Conservation (phyloP, 2,329 filamentous ascomycete genomes). For the Atkinsonella hypoxylon region DNA sequence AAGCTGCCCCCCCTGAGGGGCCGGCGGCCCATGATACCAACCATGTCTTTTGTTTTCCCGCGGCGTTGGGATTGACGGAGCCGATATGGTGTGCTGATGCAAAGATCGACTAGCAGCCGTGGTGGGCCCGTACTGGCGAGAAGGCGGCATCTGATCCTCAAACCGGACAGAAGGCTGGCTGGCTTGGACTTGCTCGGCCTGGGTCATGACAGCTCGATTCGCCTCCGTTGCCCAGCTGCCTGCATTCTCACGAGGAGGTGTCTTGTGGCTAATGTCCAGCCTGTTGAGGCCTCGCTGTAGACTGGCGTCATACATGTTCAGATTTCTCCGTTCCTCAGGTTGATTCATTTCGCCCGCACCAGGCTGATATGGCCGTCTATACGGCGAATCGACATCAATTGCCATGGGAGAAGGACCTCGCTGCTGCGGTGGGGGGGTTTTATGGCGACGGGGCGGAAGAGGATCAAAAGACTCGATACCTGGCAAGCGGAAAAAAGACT, state of each 20-base stretch:
- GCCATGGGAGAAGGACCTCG: conserved; percentile 67
- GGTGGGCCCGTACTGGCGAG: conserved; percentile 19
- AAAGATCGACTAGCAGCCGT: conserved; percentile 20
- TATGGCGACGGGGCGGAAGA: conserved; percentile 45
- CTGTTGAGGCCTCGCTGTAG: conserved; percentile 55
- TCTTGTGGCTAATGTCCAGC: conserved; percentile 48
- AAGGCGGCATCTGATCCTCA: conserved; percentile 32
- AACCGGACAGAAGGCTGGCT: conserved; percentile 41
- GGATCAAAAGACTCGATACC: conserved; percentile 90
- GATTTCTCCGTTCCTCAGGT: conserved; percentile 35
- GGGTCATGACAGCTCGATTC: conserved; percentile 41
- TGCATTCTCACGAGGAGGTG: conserved; percentile 39
- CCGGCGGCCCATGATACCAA: conserved; percentile 53
- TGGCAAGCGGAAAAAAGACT: conserved; percentile 58
- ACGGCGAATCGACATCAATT: conserved; percentile 42
- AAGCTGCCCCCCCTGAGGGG: conserved; percentile 21
- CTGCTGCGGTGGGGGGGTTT: conserved; percentile 51
- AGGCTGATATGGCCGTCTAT: conserved; percentile 19
- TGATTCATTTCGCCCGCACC: conserved; percentile 18
- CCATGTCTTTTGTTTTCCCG: conserved; percentile 54
- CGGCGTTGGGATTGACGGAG: conserved; percentile 41
- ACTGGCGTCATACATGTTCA: conserved; percentile 51
- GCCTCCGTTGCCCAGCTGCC: conserved; percentile 45
- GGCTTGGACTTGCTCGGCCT: conserved; percentile 37
- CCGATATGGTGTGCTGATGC: conserved; percentile 49